A percentile compares a stretch with the other conserved stretches of the same genome.
phyloP scores from a whole-genome alignment of 768 basidiomycete genomes.

The Kwoniella sp. region DNA sequence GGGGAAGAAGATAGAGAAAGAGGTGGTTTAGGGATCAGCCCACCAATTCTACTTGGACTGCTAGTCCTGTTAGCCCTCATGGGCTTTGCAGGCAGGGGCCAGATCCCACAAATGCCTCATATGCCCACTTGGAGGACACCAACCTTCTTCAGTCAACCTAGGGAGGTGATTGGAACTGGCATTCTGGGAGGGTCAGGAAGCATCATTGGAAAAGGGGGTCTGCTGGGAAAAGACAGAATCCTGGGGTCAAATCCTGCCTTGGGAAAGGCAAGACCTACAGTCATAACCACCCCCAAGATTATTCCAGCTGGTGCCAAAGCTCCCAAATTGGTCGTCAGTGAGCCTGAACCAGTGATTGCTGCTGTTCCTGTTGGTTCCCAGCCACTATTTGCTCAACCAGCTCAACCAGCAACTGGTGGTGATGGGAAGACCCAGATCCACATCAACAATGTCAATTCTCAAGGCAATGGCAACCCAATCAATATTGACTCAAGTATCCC shows the following conservation, averaged over 20 bases:
- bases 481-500: neutral
- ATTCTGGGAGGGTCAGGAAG: neutral
- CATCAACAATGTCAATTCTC: constrained; percentile 22
- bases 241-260: neutral
- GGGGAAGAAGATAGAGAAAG: constrained; percentile 1
- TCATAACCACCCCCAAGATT: constrained; percentile 6
- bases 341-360: constrained; percentile 3
- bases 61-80: constrained; percentile 22
- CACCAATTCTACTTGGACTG: constrained; percentile 21
- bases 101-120: constrained; percentile 8
- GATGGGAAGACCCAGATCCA: constrained; percentile 15
- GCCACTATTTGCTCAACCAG: neutral
- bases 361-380: neutral
- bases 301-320: constrained; percentile 6
- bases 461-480: constrained; percentile 13
- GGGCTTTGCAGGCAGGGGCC: constrained; percentile 5
- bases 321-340: constrained; percentile 11
- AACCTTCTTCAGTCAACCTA: neutral
- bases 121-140: constrained; percentile 10
- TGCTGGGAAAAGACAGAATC: constrained; percentile 1
- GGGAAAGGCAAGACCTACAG: neutral
- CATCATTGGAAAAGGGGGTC: neutral
- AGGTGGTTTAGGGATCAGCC: constrained; percentile 7
- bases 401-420: neutral
- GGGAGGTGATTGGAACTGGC: constrained; percentile 4